Base-by-base conservation (phyloP, 1,284 basidiomycete genomes). In the Ceratobasidium sp. region DNA sequence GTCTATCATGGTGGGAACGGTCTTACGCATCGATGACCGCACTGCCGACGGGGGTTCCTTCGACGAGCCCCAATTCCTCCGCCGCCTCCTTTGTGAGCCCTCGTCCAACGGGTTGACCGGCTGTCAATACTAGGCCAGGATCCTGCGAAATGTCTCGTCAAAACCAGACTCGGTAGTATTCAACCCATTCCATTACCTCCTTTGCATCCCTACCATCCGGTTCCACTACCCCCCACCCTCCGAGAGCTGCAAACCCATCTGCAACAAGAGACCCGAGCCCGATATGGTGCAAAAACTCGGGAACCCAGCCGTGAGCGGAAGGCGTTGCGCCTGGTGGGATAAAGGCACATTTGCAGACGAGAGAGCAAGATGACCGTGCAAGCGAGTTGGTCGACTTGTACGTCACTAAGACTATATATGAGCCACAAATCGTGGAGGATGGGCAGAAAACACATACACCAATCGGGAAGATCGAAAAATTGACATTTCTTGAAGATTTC, bases 401-500 rank as follows among this genome's bases (percentile, higher is more conserved):
- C 0, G 97, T 98, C 74, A 99, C 83, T 83, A 43, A 22, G 6
- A 62, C 19, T 56, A 64, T 56, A 46, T 49, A 34, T 61, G 32
- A 17, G 40, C 13, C 17, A 22, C 68, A 65, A 62, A 76, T 40
- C n/a, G 37, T 40, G 34, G 34, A 62, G 0, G n/a, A 34, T 22
- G 51, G 22, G 2, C 19, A 1, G 40, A 29, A 15, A 68, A 40
- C 52, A 80, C 81, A 51, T 71, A 83, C 83, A 89, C 86, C 92
- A 99, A 85, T 99, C 97, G 17, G 97, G 97, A 34, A 99, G 89
- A 84, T 99, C 98, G 84, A 98, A 99, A 87, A 99, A 97, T 84
- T 95, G 93, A 85, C 92, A 96, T 69, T 88, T 85, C 61, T 90
- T 86, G 85, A 99, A 99, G n/a, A 86, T 86, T 15, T 89, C 86